Conservation (phyloP, 139 green algal species). For the Picocystis salinarum region DNA sequence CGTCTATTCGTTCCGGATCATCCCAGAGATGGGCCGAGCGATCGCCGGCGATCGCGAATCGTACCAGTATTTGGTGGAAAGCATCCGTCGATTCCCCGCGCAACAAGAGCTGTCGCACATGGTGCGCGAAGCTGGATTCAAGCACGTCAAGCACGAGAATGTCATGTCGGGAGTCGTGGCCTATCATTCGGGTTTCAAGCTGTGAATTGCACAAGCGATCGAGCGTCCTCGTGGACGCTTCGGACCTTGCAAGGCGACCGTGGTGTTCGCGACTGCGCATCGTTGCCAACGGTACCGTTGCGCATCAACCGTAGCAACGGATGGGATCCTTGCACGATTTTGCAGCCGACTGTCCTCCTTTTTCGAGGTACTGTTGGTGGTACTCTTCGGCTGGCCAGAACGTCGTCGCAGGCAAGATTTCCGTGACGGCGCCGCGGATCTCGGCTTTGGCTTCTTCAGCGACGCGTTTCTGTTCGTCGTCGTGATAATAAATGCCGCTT, state of each 20-base stretch:
- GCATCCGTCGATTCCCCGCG: conserved; percentile 79
- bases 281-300: too few species aligned
- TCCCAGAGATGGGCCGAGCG: conserved; percentile 68
- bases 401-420: background rate
- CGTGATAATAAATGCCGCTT: conserved; percentile 14
- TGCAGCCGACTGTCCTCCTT: conserved; percentile 28
- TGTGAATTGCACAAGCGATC: conserved; percentile 27
- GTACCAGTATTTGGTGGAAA: conserved; percentile 97
- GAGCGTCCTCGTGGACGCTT: too few species aligned
- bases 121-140: conserved; percentile 66
- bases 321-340: conserved; percentile 57
- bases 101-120: conserved; percentile 54
- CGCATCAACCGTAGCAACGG: conserved; percentile 64
- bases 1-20: conserved; percentile 83
- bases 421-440: background rate
- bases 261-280: too few species aligned
- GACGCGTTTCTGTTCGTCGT: conserved; percentile 11
- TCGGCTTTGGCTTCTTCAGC: conserved; percentile 2
- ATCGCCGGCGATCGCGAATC: conserved; percentile 62
- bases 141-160: conserved; percentile 59
- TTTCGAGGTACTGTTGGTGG: conserved; percentile 22
- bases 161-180: conserved; percentile 75
- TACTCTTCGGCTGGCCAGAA: conserved; percentile 20
- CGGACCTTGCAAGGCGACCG: too few species aligned
- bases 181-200: conserved; percentile 84